Percentiles rank a stretch among this genome's conserved stretches.
These are phyloP conservation scores for Dactylellina drechsleri DNA, from an alignment of 2,329 filamentous ascomycete species.

Conservation along the genomic window DNA sequence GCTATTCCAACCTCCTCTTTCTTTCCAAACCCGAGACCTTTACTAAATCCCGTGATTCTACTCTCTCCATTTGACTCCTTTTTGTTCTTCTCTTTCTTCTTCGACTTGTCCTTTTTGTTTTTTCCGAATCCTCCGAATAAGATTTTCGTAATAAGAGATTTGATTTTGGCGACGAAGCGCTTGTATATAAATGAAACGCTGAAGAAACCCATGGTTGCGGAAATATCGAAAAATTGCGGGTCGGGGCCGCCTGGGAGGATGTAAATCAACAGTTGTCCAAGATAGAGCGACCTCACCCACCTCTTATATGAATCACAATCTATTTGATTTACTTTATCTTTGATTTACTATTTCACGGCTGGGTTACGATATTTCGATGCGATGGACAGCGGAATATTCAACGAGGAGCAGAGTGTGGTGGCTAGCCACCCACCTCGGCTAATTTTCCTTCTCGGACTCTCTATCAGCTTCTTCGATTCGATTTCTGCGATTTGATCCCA, in stretches of 20 bases:
- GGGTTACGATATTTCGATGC: not conserved
- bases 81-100: slow-evolving; percentile 13
- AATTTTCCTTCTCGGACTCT: not conserved
- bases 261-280: not conserved
- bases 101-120: slow-evolving; percentile 26
- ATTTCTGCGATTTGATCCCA: not conserved
- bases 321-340: not conserved
- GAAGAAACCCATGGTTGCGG: slow-evolving; percentile 29
- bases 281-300: not conserved
- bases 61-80: not conserved
- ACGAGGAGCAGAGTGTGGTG: not conserved
- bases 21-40: slow-evolving; percentile 6
- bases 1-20: not conserved
- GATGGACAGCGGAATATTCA: not conserved
- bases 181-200: slow-evolving; percentile 38
- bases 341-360: not conserved
- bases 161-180: slow-evolving; percentile 29
- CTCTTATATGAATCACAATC: slow-evolving; percentile 2
- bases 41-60: slow-evolving; percentile 5
- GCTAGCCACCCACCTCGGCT: slow-evolving; percentile 14
- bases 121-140: slow-evolving; percentile 36
- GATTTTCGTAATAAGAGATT: slow-evolving; percentile 22
- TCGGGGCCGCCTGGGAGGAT: not conserved
- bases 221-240: not conserved
- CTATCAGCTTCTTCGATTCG: not conserved